phyloP scores from a whole-genome alignment of 805 yeast species.

The Sungouiozyma ichnusensis region DNA sequence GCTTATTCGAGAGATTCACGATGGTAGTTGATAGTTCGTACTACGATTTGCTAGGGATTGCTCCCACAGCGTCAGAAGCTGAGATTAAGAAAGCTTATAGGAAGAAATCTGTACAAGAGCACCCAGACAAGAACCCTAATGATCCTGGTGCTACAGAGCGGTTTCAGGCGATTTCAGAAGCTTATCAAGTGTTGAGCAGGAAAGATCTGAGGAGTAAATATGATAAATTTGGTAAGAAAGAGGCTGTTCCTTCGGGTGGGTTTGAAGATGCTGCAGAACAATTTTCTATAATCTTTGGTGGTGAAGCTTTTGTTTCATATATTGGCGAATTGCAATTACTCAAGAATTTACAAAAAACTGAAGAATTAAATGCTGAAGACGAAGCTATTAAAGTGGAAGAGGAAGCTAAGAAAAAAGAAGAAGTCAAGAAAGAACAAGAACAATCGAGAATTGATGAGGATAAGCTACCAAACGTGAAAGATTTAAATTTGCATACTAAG shows the following conservation, averaged over 20 bases:
- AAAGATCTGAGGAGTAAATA: conserved; percentile 53
- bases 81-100: conserved; percentile 75
- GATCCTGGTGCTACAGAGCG: conserved; percentile 67
- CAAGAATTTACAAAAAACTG: conserved; percentile 59
- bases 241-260: conserved; percentile 58
- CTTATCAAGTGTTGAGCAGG: conserved; percentile 69
- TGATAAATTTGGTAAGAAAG: conserved; percentile 67
- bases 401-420: conserved; percentile 14
- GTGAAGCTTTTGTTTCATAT: conserved; percentile 76
- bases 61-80: conserved; percentile 45
- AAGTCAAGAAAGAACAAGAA: conserved; percentile 3
- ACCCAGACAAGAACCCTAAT: conserved; percentile 73
- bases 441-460: background rate
- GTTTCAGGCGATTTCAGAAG: conserved; percentile 53
- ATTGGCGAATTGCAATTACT: conserved; percentile 82
- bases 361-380: conserved; percentile 40
- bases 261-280: conserved; percentile 69
- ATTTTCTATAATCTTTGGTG: conserved; percentile 70
- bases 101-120: conserved; percentile 62
- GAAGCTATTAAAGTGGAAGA: conserved; percentile 32
- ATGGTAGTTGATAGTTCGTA: conserved; percentile 73
- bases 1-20: no score
- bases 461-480: background rate
- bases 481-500: background rate
- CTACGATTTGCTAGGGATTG: conserved; percentile 56